phyloP scores from a whole-genome alignment of 768 basidiomycete species.

The Thelephora ganbajun region DNA sequence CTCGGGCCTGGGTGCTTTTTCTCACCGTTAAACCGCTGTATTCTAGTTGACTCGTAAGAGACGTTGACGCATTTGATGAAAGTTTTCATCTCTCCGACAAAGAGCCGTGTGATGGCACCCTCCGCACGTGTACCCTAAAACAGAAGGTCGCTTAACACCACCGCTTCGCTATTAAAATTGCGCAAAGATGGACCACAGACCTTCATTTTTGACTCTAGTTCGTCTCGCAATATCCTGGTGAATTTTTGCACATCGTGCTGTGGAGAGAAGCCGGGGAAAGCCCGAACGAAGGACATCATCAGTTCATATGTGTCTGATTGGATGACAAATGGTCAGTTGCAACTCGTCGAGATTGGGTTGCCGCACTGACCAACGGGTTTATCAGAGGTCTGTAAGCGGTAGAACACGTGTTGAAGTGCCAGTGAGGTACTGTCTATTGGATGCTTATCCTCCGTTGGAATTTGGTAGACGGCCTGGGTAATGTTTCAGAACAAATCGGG shows the following conservation, averaged over 20 bases:
- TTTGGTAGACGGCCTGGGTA: conserved; percentile 91
- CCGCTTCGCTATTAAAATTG: too few species aligned
- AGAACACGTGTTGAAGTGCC: conserved; percentile 94
- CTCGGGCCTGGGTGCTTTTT: background rate
- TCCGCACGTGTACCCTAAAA: conserved; percentile 84
- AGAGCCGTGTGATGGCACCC: conserved; percentile 86
- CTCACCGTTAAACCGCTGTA: conserved; percentile 92
- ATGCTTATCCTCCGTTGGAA: conserved; percentile 90
- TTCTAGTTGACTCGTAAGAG: conserved; percentile 87
- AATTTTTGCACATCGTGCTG: conserved; percentile 99
- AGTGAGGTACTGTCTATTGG: conserved; percentile 94
- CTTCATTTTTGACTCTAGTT: conserved; percentile 99
- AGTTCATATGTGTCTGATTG: conserved; percentile 82
- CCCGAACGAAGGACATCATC: conserved; percentile 99
- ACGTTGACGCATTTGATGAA: conserved; percentile 99
- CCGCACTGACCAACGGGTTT: conserved; percentile 75
- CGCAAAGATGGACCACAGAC: conserved; percentile 20
- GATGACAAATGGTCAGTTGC: background rate
- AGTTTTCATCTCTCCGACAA: conserved; percentile 98
- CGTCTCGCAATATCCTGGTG: conserved; percentile 92
- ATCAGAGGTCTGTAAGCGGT: conserved; percentile 96
- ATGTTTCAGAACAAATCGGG: background rate
- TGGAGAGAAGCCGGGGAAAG: conserved; percentile 94
- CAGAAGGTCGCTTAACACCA: conserved; percentile 4
- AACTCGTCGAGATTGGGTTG: background rate